Evolutionary conservation across 345 rosid genomes (phyloP).

Genomic region (Aquilaria malaccensis): DNA sequence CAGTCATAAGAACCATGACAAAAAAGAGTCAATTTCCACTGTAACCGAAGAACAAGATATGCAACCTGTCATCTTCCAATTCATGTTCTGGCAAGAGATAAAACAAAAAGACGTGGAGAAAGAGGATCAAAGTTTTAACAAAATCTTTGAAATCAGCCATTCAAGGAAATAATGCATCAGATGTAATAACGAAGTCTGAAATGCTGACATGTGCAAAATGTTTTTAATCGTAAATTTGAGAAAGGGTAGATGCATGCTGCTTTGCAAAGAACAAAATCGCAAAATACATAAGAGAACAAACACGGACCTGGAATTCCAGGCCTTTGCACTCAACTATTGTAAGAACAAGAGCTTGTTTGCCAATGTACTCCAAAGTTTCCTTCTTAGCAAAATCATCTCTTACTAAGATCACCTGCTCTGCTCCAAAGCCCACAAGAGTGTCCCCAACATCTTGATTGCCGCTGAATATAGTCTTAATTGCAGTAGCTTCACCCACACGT

Average conservation of each 20-base stretch:
- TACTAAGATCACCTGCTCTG: conserved; percentile 44
- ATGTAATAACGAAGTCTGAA: not conserved
- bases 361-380: conserved; percentile 22
- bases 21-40: not conserved
- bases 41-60: too few species aligned
- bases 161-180: too few species aligned
- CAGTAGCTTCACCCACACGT: conserved; percentile 25
- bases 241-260: not conserved
- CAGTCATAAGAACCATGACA: not conserved
- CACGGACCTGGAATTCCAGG: conserved; percentile 44
- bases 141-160: too few species aligned
- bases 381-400: conserved; percentile 30
- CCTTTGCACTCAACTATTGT: conserved; percentile 47
- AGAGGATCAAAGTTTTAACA: not conserved
- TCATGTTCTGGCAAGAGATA: too few species aligned
- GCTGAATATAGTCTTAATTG: conserved; percentile 34
- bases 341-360: conserved; percentile 45
- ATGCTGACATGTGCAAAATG: too few species aligned
- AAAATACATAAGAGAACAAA: not conserved
- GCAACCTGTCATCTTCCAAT: too few species aligned
- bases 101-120: too few species aligned
- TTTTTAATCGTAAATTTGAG: too few species aligned
- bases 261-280: not conserved
- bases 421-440: conserved; percentile 36
- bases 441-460: conserved; percentile 15